Evolutionary conservation across 768 basidiomycete species (phyloP).

Genomic region (Termitomyces sp.): DNA sequence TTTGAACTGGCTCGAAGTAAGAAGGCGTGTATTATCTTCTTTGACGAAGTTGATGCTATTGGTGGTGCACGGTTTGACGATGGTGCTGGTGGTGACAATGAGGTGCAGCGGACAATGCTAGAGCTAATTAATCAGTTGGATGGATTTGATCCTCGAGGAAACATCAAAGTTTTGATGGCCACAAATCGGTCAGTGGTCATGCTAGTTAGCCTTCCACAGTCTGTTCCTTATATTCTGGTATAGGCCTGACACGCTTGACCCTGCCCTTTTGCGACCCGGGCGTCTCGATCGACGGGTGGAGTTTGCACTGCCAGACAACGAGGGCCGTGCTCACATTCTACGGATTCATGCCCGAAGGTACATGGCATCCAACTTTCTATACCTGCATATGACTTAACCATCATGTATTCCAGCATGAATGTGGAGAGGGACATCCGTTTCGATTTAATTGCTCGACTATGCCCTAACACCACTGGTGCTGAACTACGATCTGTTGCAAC

Average conservation of each 20-base stretch:
- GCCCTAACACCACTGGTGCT: slow-evolving; percentile 98
- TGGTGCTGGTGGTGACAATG: slow-evolving; percentile 98
- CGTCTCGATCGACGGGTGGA: slow-evolving; percentile 97
- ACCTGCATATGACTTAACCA: not conserved
- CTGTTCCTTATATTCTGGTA: slow-evolving; percentile 4
- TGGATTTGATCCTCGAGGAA: slow-evolving; percentile 98
- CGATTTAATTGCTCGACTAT: slow-evolving; percentile 93
- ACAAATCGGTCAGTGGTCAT: slow-evolving; percentile 77
- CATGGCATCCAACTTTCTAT: not conserved
- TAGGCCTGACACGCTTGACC: slow-evolving; percentile 97
- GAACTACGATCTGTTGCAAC: slow-evolving; percentile 96
- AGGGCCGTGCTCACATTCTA: slow-evolving; percentile 95
- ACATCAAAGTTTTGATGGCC: slow-evolving; percentile 99
- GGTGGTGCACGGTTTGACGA: slow-evolving; percentile 98
- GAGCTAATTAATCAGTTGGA: slow-evolving; percentile 98
- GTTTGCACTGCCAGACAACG: slow-evolving; percentile 91
- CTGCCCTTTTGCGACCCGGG: slow-evolving; percentile 92
- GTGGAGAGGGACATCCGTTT: slow-evolving; percentile 96
- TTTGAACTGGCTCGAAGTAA: slow-evolving; percentile 99
- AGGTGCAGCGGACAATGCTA: slow-evolving; percentile 98
- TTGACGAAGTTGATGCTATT: slow-evolving; percentile 98
- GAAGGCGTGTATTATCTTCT: slow-evolving; percentile 99
- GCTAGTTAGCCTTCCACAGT: not conserved
- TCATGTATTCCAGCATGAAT: slow-evolving; percentile 68
- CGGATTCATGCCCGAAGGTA: slow-evolving; percentile 95